A percentile compares a stretch with the other conserved stretches of the same genome.
Evolutionary conservation across 208 protist species (phyloP).

Genomic region (Acanthamoeba sp.): DNA sequence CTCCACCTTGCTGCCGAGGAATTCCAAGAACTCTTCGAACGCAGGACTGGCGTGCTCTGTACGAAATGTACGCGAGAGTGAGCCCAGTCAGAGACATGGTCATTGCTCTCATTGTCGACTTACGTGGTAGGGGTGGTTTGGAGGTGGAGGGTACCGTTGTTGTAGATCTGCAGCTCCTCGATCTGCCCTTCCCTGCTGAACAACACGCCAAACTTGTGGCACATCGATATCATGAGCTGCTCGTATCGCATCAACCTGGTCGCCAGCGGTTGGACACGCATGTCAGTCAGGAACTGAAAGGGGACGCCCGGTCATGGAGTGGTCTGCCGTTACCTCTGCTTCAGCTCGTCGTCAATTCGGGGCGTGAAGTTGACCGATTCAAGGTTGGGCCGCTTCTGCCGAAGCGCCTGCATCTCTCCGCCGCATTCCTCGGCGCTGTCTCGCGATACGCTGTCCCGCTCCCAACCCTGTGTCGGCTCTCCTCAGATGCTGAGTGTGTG

Average conservation of each 20-base stretch:
- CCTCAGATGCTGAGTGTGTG: not conserved
- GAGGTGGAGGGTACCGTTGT: constrained; percentile 67
- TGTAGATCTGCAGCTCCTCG: constrained; percentile 62
- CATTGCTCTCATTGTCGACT: no score
- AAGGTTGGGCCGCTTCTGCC: not conserved
- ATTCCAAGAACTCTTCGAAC: constrained; percentile 77
- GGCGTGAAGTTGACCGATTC: constrained; percentile 1
- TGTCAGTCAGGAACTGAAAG: no score
- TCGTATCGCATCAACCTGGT: constrained; percentile 16
- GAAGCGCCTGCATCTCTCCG: not conserved
- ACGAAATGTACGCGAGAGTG: no score
- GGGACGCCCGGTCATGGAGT: no score
- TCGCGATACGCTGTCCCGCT: not conserved
- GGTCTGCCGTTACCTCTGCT: not conserved
- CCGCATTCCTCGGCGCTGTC: not conserved
- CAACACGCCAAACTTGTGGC: constrained; percentile 72
- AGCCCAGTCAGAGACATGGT: no score
- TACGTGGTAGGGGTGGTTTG: not conserved
- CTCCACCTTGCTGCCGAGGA: constrained; percentile 72
- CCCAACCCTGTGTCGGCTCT: not conserved
- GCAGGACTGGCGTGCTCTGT: constrained; percentile 72
- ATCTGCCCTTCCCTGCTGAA: constrained; percentile 61
- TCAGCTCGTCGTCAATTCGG: not conserved
- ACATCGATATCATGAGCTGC: constrained; percentile 44
- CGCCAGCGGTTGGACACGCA: no score